Base-by-base conservation (phyloP, 495 filamentous ascomycete genomes). In the Penicillium diatomitis region DNA sequence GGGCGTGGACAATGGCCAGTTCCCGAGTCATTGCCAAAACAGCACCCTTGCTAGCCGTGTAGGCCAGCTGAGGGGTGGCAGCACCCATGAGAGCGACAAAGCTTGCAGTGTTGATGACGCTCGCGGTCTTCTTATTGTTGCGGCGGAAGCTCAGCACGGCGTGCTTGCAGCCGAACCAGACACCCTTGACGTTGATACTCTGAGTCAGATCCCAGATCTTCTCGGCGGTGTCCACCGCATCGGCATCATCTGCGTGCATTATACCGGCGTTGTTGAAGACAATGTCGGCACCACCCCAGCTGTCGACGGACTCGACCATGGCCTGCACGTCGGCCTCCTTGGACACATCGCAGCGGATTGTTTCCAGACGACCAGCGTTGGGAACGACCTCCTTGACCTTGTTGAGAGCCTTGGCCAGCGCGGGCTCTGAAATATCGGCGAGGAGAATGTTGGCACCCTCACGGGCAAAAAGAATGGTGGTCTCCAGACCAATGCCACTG, bases 221-320 rank as follows among this genome's bases (percentile, higher is more conserved):
- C 69, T 96, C 89, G 8, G 87, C 81, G 2, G 89, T 96, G 48
- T 81, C 74, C 49, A 94, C 69, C 20, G 91, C 88, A 66, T 96
- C 90, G 51, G 79, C 85, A 64, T 98, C 92, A 46, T 85, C 74
- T 32, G 77, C 79, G 65, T 96, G 90, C 92, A 98, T 98, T 62
- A 98, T 98, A 11, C 92, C 92, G 0, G 92, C 92, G 62, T 98
- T 98, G 78, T 98, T 98, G 81, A 96, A 98, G 53, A 98, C 87
- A 55, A 96, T 75, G 64, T 98, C 92, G 0, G 88, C 71, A n/a
- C 92, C 92, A 56, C 90, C 91, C 88, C 87, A 95, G 41, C 70
- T 50, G 59, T 96, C 90, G 41, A 89, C 64, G 2, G 73, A 65
- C 47, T 82, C 80, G n/a, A 95, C 76, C 52, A 81, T 73, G 31